phyloP scores from a whole-genome alignment of 139 green algal genomes.

The Volvox reticuliferus region DNA sequence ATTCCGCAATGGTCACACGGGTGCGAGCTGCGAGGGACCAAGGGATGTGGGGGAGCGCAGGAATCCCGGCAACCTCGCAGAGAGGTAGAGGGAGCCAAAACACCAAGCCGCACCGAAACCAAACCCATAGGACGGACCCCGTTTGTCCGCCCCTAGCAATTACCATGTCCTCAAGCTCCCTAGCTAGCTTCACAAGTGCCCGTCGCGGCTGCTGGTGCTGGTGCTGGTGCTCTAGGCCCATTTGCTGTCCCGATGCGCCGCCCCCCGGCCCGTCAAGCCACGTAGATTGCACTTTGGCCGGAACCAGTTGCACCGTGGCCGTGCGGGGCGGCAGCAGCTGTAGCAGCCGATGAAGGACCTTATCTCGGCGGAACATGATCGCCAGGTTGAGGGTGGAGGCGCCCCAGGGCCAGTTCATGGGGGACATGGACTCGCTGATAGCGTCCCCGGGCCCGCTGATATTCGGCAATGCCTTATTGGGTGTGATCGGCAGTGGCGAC shows the following conservation, averaged over 20 bases:
- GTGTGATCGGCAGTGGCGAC: background rate
- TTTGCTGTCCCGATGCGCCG: background rate
- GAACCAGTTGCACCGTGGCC: background rate
- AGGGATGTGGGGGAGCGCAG: too few species aligned
- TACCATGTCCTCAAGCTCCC: conserved; percentile 13
- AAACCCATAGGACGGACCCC: too few species aligned
- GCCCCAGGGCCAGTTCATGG: conserved; percentile 38
- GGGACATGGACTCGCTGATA: background rate
- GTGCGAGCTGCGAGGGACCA: too few species aligned
- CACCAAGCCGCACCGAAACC: too few species aligned
- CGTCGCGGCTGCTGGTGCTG: background rate
- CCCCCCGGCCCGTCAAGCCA: background rate
- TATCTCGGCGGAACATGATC: background rate
- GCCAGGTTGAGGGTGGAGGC: conserved; percentile 25
- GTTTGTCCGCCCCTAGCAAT: background rate
- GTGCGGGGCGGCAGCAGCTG: background rate
- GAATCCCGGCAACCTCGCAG: too few species aligned
- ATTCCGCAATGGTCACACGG: too few species aligned
- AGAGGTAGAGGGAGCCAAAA: too few species aligned
- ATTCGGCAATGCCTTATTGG: too few species aligned
- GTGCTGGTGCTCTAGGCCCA: background rate
- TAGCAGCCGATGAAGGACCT: background rate
- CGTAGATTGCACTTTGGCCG: background rate
- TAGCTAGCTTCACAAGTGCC: conserved; percentile 1
- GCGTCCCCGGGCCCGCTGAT: background rate